phyloP scores from a whole-genome alignment of 148 eudicot genomes.

The Rhododendron ferrugineum region DNA sequence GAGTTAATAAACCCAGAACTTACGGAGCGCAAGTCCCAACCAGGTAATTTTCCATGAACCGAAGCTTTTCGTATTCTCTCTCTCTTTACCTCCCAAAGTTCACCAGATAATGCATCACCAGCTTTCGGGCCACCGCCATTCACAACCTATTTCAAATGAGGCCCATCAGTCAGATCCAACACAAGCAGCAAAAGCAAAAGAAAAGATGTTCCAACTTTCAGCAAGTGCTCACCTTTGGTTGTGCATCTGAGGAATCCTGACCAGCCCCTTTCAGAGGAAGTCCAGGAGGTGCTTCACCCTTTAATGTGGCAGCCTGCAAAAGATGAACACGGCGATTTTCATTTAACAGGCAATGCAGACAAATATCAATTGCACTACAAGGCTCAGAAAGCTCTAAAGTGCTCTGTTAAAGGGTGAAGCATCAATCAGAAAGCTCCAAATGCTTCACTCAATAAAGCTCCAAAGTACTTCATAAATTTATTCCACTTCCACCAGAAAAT shows the following conservation, averaged over 20 bases:
- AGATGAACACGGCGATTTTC: neutral
- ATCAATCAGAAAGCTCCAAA: neutral
- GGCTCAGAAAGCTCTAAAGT: neutral
- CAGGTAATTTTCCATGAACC: slow-evolving; percentile 71
- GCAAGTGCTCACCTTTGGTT: slow-evolving; percentile 49
- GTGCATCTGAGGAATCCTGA: slow-evolving; percentile 85
- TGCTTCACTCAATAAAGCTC: neutral
- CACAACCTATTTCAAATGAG: slow-evolving; percentile 38
- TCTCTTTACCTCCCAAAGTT: slow-evolving; percentile 94
- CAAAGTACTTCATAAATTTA: neutral
- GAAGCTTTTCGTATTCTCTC: slow-evolving; percentile 80
- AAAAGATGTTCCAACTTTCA: neutral
- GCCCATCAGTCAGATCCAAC: slow-evolving; percentile 9
- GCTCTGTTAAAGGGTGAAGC: neutral
- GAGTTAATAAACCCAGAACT: slow-evolving; percentile 28
- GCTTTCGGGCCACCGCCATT: slow-evolving; percentile 71
- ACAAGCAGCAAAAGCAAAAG: slow-evolving; percentile 13
- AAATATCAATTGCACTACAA: neutral
- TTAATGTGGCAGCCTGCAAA: slow-evolving; percentile 89
- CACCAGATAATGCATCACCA: slow-evolving; percentile 91
- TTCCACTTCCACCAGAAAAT: neutral
- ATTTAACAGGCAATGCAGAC: neutral
- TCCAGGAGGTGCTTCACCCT: slow-evolving; percentile 97
- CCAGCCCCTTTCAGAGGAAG: slow-evolving; percentile 94
- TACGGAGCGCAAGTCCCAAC: slow-evolving; percentile 97